Base-by-base conservation (phyloP, 2,329 filamentous ascomycete species). In the Phialophora expanda region DNA sequence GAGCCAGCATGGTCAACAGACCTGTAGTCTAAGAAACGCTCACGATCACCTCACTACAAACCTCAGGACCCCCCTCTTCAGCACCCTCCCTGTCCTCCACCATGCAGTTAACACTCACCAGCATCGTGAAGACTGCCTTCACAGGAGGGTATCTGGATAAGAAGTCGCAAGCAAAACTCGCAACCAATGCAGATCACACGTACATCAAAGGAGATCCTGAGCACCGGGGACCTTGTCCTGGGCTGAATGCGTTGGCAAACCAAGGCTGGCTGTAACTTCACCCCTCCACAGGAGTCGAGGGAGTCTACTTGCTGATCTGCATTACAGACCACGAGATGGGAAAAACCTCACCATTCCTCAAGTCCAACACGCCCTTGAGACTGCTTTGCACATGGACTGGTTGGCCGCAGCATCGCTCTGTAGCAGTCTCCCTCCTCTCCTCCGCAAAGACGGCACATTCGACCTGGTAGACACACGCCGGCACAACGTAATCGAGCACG, bases 181-280 rank as follows among this genome's bases (percentile, higher is more conserved):
- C n/a, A 28, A 44, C 38, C 28, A 59, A 71, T 24, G 70, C 72
- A 11, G 71, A 72, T 30, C 70, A 72, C 54, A 57, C 57, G 7
- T 66, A 66, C 44, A 48, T 58, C 30, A 54, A 56, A 11, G 67
- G 64, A 2, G 53, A 74, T 59, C 70, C 72, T 14, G 78, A 79
- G 69, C 74, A 77, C 66, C 76, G 78, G 50, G 78, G 78, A 5
- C 78, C 77, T 22, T 81, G 79, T 66, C 78, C 79, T 0, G 78
- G 78, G n/a, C 69, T 81, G 48, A 81, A 81, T 67, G 78, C 79
- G 4, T 70, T 80, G 56, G 78, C 78, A 56, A 80, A 81, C 61
- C 79, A 81, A 70, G 75, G 73, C 14, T 80, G 79, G 56, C 63
- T 78, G 75, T 75, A 71, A 58, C 56, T 53, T 50, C 6, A 22